Conservation (phyloP, 768 basidiomycete genomes). For the Daedaleopsis sinensis region DNA sequence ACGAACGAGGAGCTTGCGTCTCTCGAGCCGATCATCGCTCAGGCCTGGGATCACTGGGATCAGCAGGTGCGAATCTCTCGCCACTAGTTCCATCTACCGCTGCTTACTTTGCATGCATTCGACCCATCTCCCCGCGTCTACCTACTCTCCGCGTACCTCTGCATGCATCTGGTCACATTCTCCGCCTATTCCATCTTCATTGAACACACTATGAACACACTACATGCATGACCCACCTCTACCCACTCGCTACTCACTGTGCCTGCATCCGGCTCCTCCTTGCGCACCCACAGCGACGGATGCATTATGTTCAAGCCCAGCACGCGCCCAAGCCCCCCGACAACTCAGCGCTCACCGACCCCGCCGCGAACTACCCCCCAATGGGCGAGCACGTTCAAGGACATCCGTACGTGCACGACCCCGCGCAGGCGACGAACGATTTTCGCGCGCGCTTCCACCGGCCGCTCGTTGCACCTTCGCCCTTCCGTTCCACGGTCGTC, state of each 20-base stretch:
- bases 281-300: constrained; percentile 48
- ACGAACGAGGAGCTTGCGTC: constrained; percentile 79
- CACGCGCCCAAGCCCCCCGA: constrained; percentile 34
- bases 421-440: constrained; percentile 47
- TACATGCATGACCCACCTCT: no score
- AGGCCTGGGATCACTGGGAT: constrained; percentile 88
- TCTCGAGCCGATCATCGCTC: constrained; percentile 78
- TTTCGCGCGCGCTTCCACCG: constrained; percentile 71
- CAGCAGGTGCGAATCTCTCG: constrained; percentile 60
- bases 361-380: constrained; percentile 23
- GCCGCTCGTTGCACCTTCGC: constrained; percentile 59
- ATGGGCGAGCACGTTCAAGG: constrained; percentile 28
- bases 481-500: constrained; percentile 46
- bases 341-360: constrained; percentile 27
- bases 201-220: no score
- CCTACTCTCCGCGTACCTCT: not conserved
- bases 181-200: no score
- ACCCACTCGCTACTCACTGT: no score
- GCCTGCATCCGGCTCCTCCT: no score
- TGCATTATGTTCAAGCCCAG: constrained; percentile 51
- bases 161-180: no score
- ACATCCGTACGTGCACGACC: constrained; percentile 35
- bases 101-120: no score
- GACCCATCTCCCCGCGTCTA: no score
- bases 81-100: no score